Evolutionary conservation across 495 filamentous ascomycete species (phyloP).

Genomic region (Penicillium cinerascens): DNA sequence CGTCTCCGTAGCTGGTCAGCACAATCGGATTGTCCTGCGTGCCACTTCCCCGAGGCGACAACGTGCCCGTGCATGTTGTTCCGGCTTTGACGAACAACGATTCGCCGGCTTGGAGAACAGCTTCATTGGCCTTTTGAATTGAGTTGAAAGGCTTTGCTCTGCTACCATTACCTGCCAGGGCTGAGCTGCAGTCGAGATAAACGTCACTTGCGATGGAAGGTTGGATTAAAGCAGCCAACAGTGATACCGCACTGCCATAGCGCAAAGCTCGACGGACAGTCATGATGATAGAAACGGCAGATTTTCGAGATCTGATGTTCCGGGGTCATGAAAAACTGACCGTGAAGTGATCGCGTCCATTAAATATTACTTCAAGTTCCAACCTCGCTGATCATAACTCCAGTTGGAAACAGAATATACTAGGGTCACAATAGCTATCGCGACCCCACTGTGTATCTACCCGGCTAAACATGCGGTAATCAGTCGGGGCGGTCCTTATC

Average conservation of each 20-base stretch:
- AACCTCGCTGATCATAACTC: no score
- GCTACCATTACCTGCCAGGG: neutral
- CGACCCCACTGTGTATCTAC: no score
- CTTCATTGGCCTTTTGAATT: neutral
- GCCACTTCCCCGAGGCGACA: neutral
- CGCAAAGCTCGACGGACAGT: neutral
- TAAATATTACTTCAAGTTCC: no score
- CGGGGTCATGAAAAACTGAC: no score
- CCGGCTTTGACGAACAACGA: constrained; percentile 1
- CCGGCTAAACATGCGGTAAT: no score
- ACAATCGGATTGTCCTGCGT: neutral
- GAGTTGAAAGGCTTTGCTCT: neutral
- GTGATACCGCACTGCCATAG: neutral
- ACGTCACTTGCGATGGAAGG: neutral
- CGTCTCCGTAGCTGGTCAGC: constrained; percentile 4
- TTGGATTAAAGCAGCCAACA: neutral
- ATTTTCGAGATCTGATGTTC: no score
- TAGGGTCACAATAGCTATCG: no score
- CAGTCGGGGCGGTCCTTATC: no score
- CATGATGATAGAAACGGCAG: no score
- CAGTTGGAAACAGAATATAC: no score
- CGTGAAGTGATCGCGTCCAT: no score
- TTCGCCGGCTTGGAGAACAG: neutral
- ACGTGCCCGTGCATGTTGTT: neutral
- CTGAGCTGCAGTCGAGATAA: constrained; percentile 1